Conservation (phyloP, 371 early-diverging fungal genomes). For the Apophysomyces ossiformis region DNA sequence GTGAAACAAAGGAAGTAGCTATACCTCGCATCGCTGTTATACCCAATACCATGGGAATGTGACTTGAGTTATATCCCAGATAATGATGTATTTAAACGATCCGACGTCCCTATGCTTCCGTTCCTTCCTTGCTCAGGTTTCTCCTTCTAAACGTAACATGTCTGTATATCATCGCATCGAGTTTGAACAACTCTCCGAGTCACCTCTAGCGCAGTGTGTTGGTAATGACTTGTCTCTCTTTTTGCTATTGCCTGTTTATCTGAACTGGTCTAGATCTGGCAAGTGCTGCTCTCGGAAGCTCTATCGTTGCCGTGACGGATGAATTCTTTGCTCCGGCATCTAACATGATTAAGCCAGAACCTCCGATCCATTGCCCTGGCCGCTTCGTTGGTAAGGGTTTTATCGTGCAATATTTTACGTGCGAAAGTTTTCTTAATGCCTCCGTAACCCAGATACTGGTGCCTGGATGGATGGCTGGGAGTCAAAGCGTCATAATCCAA, state of each 20-base stretch:
- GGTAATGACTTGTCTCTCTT: constrained; percentile 25
- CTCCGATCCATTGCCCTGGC: constrained; percentile 71
- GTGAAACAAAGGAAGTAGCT: too few species aligned
- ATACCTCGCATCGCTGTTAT: too few species aligned
- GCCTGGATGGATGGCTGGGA: constrained; percentile 94
- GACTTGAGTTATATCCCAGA: background rate
- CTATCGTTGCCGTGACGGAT: constrained; percentile 79
- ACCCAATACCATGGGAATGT: too few species aligned
- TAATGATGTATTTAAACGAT: background rate
- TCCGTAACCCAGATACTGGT: constrained; percentile 54
- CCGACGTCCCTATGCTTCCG: too few species aligned
- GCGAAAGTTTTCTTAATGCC: background rate
- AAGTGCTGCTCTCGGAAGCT: constrained; percentile 69
- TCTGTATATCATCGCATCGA: constrained; percentile 36
- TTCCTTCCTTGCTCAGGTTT: background rate
- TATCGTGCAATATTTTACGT: background rate
- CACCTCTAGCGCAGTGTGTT: constrained; percentile 37
- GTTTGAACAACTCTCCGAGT: constrained; percentile 34
- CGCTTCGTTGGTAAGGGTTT: constrained; percentile 57
- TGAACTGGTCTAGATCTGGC: constrained; percentile 69
- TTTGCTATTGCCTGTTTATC: background rate
- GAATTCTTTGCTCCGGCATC: constrained; percentile 88
- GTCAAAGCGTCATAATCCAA: constrained; percentile 83
- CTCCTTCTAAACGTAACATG: constrained; percentile 18
- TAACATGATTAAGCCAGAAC: constrained; percentile 74